Evolutionary conservation across 1,284 basidiomycete genomes (phyloP).

Genomic region (Pseudomicrostroma phylloplanum): DNA sequence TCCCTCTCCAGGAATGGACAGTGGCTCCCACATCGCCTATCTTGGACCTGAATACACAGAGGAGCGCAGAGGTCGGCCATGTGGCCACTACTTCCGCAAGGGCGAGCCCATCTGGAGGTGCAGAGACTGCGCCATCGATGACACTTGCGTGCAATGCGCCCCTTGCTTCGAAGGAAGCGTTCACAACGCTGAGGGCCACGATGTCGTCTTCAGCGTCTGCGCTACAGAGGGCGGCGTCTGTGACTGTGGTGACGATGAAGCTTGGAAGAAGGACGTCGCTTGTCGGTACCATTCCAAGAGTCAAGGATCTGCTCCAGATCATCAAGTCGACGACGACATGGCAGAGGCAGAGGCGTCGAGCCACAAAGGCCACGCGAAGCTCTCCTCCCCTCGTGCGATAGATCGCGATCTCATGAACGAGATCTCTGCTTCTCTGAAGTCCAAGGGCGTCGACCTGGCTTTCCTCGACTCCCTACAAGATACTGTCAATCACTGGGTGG

Average conservation of each 20-base stretch:
- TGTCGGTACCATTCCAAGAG: slow-evolving; percentile 38
- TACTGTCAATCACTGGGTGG: slow-evolving; percentile 52
- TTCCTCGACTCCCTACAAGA: not conserved
- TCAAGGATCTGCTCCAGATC: slow-evolving; percentile 1
- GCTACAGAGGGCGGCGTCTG: slow-evolving; percentile 45
- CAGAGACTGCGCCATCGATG: slow-evolving; percentile 46
- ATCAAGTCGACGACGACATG: not conserved
- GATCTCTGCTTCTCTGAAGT: not conserved
- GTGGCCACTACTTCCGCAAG: slow-evolving; percentile 50
- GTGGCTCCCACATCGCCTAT: not conserved
- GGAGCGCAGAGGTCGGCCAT: slow-evolving; percentile 44
- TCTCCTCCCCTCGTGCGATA: not conserved
- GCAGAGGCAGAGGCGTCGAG: not conserved
- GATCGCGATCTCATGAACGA: not conserved
- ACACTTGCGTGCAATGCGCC: slow-evolving; percentile 48
- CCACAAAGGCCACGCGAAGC: not conserved
- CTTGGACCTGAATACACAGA: slow-evolving; percentile 39
- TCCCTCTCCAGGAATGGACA: not conserved
- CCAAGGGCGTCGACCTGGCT: not conserved
- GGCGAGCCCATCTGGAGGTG: slow-evolving; percentile 51
- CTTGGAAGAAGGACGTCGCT: slow-evolving; percentile 42
- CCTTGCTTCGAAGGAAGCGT: slow-evolving; percentile 46
- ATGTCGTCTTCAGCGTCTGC: slow-evolving; percentile 46
- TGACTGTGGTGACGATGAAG: slow-evolving; percentile 49
- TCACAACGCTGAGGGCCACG: slow-evolving; percentile 39